Conservation (phyloP, 129 eudicot species). For the Lonicera japonica region DNA sequence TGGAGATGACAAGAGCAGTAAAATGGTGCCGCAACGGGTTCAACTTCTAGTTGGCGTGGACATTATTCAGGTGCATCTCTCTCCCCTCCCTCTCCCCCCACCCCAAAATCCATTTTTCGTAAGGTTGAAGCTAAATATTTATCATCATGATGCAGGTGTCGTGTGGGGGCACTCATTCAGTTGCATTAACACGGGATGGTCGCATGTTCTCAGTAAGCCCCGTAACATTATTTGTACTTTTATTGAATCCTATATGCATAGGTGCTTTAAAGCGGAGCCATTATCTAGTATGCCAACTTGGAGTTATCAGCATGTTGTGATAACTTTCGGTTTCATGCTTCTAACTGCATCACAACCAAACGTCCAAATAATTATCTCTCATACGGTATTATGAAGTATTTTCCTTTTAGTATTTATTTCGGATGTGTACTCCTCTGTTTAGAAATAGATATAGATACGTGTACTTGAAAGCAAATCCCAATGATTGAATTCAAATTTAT, state of each 20-base stretch:
- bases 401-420: too few relatives aligned
- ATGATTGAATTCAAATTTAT: too few relatives aligned
- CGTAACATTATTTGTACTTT: neutral
- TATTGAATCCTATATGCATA: neutral
- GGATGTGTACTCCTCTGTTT: too few relatives aligned
- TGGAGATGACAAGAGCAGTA: slow-evolving; percentile 99
- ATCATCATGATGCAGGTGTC: slow-evolving; percentile 55
- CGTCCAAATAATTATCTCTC: too few relatives aligned
- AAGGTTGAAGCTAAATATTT: neutral
- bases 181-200: slow-evolving; percentile 91
- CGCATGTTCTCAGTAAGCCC: slow-evolving; percentile 80
- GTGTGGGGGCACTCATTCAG: slow-evolving; percentile 99
- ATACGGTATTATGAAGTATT: too few relatives aligned
- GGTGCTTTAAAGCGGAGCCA: neutral
- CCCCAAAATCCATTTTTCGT: too few relatives aligned
- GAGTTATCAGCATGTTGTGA: too few relatives aligned
- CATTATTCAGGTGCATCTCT: slow-evolving; percentile 55
- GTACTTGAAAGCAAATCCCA: too few relatives aligned
- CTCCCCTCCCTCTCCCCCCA: neutral
- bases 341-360: too few relatives aligned
- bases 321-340: too few relatives aligned
- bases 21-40: slow-evolving; percentile 96
- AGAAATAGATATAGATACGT: too few relatives aligned
- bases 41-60: slow-evolving; percentile 91
- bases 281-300: too few relatives aligned